Base-by-base conservation (phyloP, 1,284 basidiomycete genomes). In the Naganishia sp. region DNA sequence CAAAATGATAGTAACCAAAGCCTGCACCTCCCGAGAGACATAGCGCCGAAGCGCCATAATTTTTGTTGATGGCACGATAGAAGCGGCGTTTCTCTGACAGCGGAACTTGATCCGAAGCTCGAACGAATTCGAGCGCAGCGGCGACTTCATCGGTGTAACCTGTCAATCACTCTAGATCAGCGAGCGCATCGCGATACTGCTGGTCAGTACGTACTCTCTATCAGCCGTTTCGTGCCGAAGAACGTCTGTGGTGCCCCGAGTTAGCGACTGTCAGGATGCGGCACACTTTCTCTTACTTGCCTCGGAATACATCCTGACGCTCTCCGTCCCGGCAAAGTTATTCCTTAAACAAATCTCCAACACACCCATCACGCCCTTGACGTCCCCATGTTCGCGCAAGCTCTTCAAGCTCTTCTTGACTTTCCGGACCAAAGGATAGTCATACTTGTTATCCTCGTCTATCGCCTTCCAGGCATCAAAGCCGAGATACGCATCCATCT, bases 271-370 rank as follows among this genome's bases (percentile, higher is more conserved):
- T 60, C 45, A 44, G 28, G 36, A 68, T 63, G 64, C 63, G 54
- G 50, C 18, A 36, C 21, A 21, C 21, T 21, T 21, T 21, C 21
- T 21, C 21, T 21, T 21, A 21, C 82, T 75, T 75, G 88, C 92
- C 84, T 92, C 90, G 77, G 90, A 92, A 76, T 97, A 97, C 63
- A 97, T 81, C 73, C 92, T 88, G 67, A 89, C 81, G 57, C 90
- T 93, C 79, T 98, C 95, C 0, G 92, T 88, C 0, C 93, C 96
- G 10, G 92, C 96, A 82, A 98, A 99, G 79, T 98, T 98, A 60
- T 88, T 87, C 64, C 94, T 85, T 52, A 98, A 84, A 74, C 93
- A 98, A 1, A 94, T 90, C 73, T 96, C 92, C 43, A 99, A 81
- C 0, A 98, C 91, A 15, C 91, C 92, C 64, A 95, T 85, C 55